Evolutionary conservation across 2,329 filamentous ascomycete species (phyloP).

Genomic region (Hypoxylon sp.): DNA sequence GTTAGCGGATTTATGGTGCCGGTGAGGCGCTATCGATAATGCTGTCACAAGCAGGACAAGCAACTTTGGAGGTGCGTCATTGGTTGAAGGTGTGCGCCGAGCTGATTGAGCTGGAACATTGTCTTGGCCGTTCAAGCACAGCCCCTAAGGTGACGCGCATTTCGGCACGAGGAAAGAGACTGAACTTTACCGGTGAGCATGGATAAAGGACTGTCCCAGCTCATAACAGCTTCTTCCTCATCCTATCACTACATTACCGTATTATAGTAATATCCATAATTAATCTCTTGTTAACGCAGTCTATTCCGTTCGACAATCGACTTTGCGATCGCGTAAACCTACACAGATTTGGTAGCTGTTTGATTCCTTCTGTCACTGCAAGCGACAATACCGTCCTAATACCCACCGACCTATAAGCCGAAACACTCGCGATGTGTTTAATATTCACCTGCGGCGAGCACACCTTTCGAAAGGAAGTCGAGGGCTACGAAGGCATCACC

Average conservation of each 20-base stretch:
- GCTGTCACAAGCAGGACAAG: neutral
- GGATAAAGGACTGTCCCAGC: slow-evolving; percentile 28
- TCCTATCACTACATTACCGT: slow-evolving; percentile 12
- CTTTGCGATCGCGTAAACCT: slow-evolving; percentile 1
- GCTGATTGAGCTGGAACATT: slow-evolving; percentile 17
- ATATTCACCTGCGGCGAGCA: slow-evolving; percentile 74
- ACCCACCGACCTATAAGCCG: neutral
- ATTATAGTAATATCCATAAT: slow-evolving; percentile 13
- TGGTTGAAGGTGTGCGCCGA: slow-evolving; percentile 25
- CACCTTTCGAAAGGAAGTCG: slow-evolving; percentile 71
- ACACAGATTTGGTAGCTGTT: neutral
- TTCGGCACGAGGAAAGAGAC: slow-evolving; percentile 11
- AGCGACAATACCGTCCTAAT: slow-evolving; percentile 3
- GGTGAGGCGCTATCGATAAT: slow-evolving; percentile 35
- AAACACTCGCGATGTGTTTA: slow-evolving; percentile 66
- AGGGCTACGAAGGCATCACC: slow-evolving; percentile 73
- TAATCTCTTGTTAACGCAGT: neutral
- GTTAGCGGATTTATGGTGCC: slow-evolving; percentile 2
- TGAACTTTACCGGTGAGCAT: slow-evolving; percentile 19
- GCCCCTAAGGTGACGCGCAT: slow-evolving; percentile 42
- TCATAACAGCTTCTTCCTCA: neutral
- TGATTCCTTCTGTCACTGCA: slow-evolving; percentile 7
- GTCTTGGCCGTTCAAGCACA: slow-evolving; percentile 42
- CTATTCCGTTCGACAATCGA: neutral
- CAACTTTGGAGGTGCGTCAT: slow-evolving; percentile 17